Percentiles rank a stretch among this genome's conserved stretches.
phyloP scores from a whole-genome alignment of 2,329 filamentous ascomycete species.

The Beauveria rudraprayagi region DNA sequence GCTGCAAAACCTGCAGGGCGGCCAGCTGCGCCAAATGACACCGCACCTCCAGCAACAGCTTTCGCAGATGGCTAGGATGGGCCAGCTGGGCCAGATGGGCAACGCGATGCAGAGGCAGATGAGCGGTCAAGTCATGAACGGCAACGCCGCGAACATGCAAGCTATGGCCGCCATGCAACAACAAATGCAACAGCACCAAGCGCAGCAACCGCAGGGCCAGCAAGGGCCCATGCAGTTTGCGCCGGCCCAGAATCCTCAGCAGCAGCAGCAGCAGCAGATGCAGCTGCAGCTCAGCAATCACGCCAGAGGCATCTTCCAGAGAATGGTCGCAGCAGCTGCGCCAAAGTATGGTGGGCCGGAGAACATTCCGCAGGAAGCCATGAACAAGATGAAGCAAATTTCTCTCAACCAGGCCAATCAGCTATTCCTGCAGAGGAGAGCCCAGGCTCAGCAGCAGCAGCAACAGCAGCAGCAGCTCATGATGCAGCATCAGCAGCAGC shows the following conservation, averaged over 20 bases:
- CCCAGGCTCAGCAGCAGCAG: conserved; percentile 20
- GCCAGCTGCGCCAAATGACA: conserved; percentile 25
- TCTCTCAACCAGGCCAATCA: conserved; percentile 32
- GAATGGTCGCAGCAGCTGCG: conserved; percentile 26
- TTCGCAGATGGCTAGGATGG: conserved; percentile 30
- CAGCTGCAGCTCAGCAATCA: conserved; percentile 28
- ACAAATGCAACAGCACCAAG: conserved; percentile 26
- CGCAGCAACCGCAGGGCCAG: conserved; percentile 23
- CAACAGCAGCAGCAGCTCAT: conserved; percentile 25
- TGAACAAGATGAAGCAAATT: conserved; percentile 36
- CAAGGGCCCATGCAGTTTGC: neutral
- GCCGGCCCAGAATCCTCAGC: conserved; percentile 18
- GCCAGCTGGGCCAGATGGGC: conserved; percentile 26
- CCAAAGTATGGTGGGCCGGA: conserved; percentile 33
- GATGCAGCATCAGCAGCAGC: conserved; percentile 29
- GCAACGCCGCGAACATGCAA: conserved; percentile 21
- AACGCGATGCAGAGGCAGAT: conserved; percentile 31
- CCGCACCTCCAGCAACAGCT: conserved; percentile 31
- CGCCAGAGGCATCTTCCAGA: conserved; percentile 31
- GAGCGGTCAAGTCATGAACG: conserved; percentile 25
- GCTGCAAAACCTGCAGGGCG: conserved; percentile 33
- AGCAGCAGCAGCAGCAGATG: conserved; percentile 21
- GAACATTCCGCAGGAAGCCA: conserved; percentile 37
- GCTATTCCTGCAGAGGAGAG: conserved; percentile 22
- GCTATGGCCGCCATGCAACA: conserved; percentile 23